These are phyloP conservation scores for Boechera stricta DNA, from an alignment of 345 rosid species.

Conservation along the genomic window DNA sequence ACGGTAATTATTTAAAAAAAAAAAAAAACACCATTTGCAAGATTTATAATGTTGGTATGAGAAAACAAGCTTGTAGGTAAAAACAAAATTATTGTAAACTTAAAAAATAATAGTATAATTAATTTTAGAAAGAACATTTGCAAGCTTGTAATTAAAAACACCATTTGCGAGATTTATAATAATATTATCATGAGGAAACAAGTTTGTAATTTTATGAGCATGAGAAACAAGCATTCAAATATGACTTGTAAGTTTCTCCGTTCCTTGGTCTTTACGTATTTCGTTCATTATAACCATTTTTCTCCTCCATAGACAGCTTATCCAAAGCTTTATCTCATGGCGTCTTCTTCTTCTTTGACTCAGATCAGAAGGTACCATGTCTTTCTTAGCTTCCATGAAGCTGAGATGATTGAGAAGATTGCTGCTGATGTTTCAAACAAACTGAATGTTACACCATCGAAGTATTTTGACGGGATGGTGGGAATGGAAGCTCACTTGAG, in stretches of 20 bases:
- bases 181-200: too few relatives aligned
- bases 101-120: too few relatives aligned
- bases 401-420: slow-evolving; percentile 4
- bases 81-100: too few relatives aligned
- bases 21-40: neutral
- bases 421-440: neutral
- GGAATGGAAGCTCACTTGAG: slow-evolving; percentile 23
- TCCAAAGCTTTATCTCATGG: neutral
- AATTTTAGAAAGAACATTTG: too few relatives aligned
- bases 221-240: neutral
- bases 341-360: neutral
- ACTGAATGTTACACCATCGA: neutral
- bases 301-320: neutral
- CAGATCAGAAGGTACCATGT: neutral
- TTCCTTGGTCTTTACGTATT: neutral
- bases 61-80: neutral
- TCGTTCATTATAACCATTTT: neutral
- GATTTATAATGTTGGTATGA: neutral
- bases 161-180: too few relatives aligned
- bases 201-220: neutral
- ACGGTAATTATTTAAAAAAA: neutral
- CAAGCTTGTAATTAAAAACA: too few relatives aligned
- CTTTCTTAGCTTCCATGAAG: too few relatives aligned
- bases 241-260: too few relatives aligned
- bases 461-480: neutral